Conservation (phyloP, 164 flowering plant genomes). For the Vitis cinerea region DNA sequence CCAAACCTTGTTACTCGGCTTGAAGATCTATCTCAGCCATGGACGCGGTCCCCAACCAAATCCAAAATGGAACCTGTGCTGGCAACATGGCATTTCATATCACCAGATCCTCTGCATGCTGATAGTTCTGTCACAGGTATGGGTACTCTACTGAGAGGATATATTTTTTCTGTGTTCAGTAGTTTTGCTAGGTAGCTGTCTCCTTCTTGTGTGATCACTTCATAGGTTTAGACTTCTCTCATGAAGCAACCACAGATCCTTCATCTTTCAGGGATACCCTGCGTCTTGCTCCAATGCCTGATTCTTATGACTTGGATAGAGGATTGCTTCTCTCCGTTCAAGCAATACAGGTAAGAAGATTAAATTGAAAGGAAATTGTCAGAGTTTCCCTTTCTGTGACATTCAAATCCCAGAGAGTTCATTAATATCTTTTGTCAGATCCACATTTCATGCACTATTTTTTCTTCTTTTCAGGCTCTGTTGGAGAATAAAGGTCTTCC, state of each 20-base stretch:
- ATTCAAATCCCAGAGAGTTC: slow-evolving; percentile 6
- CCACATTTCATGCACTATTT: slow-evolving; percentile 4
- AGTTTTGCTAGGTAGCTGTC: background rate
- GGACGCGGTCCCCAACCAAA: slow-evolving; percentile 99
- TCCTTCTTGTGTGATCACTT: background rate
- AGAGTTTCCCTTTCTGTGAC: background rate
- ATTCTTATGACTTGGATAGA: slow-evolving; percentile 90
- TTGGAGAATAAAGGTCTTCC: slow-evolving; percentile 95
- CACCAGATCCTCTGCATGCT: slow-evolving; percentile 44
- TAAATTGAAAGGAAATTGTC: background rate
- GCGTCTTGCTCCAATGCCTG: slow-evolving; percentile 95
- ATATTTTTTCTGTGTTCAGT: background rate
- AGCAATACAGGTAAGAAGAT: slow-evolving; percentile 81
- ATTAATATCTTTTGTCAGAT: slow-evolving; percentile 3
- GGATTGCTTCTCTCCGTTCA: slow-evolving; percentile 97
- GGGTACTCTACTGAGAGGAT: slow-evolving; percentile 6
- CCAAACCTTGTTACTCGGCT: slow-evolving; percentile 57
- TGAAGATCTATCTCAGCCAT: slow-evolving; percentile 90
- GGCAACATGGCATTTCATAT: slow-evolving; percentile 80
- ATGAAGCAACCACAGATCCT: slow-evolving; percentile 85
- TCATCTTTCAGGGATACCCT: slow-evolving; percentile 76
- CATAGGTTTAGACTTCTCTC: slow-evolving; percentile 48
- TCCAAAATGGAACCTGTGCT: slow-evolving; percentile 84
- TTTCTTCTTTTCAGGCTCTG: slow-evolving; percentile 69
- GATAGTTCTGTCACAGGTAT: slow-evolving; percentile 50